Percentiles rank a stretch among this genome's conserved stretches.
phyloP scores from a whole-genome alignment of 768 basidiomycete species.

The Lepiota brunneoincarnata region DNA sequence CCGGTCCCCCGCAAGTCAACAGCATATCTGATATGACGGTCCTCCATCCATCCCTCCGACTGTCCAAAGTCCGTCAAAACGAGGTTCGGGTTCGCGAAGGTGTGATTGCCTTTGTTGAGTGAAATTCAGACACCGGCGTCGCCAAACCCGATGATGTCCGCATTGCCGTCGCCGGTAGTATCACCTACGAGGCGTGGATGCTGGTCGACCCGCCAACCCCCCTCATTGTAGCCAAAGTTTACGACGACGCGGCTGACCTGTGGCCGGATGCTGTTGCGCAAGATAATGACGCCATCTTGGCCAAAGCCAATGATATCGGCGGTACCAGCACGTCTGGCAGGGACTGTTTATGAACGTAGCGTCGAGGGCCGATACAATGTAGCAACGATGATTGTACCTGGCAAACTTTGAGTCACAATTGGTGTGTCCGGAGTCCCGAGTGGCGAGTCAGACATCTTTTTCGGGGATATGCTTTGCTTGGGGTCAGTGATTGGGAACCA shows the following conservation, averaged over 20 bases:
- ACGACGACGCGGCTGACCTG: neutral
- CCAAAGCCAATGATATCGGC: conserved; percentile 9
- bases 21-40: neutral
- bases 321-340: neutral
- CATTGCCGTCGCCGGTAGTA: neutral
- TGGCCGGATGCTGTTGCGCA: neutral
- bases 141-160: conserved; percentile 3
- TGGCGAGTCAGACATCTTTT: neutral
- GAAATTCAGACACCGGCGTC: neutral
- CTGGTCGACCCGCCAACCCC: neutral
- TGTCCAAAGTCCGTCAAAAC: neutral
- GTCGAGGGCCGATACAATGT: neutral
- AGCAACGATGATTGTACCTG: neutral
- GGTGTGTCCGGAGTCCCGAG: neutral
- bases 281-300: neutral
- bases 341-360: neutral
- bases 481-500: neutral
- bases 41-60: neutral
- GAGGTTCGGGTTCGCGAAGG: neutral
- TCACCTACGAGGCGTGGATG: neutral
- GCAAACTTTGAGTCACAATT: neutral
- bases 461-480: neutral
- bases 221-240: conserved; percentile 4
- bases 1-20: neutral
- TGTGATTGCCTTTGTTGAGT: neutral